These are phyloP conservation scores for Trichothecium roseum DNA, from an alignment of 2,329 filamentous ascomycete genomes.

Conservation along the genomic window DNA sequence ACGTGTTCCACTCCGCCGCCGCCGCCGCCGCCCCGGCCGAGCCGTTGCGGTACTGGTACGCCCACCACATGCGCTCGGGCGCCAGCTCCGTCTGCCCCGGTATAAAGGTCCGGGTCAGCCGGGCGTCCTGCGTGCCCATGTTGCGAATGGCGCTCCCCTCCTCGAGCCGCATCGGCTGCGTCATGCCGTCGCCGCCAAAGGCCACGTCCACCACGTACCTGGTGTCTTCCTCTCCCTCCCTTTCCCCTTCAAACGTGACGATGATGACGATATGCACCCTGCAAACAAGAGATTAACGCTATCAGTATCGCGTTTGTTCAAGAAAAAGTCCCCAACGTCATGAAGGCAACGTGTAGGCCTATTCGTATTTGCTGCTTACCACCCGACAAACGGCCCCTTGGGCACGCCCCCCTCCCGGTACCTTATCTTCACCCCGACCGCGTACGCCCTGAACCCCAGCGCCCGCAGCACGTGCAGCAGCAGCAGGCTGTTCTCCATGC, in stretches of 20 bases:
- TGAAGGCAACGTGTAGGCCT: too few relatives aligned
- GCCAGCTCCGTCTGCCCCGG: conserved; percentile 28
- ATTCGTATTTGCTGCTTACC: too few relatives aligned
- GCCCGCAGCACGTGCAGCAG: conserved; percentile 41
- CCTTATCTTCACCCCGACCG: conserved; percentile 41
- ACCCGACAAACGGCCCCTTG: conserved; percentile 31
- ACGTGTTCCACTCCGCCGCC: conserved; percentile 42
- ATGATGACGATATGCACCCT: conserved; percentile 51
- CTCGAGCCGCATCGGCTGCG: conserved; percentile 42
- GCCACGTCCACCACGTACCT: conserved; percentile 49
- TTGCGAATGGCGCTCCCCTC: conserved; percentile 31
- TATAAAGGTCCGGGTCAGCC: conserved; percentile 38
- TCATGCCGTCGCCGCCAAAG: conserved; percentile 54
- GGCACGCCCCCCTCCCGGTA: conserved; percentile 27
- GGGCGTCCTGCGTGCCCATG: conserved; percentile 45
- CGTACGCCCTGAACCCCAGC: conserved; percentile 43
- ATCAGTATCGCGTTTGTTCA: not conserved
- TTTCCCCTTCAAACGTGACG: conserved; percentile 38
- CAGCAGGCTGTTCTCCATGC: conserved; percentile 47
- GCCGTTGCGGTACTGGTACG: conserved; percentile 49
- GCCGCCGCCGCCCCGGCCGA: conserved; percentile 13
- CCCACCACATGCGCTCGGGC: conserved; percentile 42
- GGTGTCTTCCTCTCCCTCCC: too few relatives aligned
- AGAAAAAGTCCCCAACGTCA: not conserved
- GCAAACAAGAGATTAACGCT: conserved; percentile 5